Percentiles rank a stretch among this genome's conserved stretches.
phyloP scores from a whole-genome alignment of 345 rosid species.

The Linum tenue region DNA sequence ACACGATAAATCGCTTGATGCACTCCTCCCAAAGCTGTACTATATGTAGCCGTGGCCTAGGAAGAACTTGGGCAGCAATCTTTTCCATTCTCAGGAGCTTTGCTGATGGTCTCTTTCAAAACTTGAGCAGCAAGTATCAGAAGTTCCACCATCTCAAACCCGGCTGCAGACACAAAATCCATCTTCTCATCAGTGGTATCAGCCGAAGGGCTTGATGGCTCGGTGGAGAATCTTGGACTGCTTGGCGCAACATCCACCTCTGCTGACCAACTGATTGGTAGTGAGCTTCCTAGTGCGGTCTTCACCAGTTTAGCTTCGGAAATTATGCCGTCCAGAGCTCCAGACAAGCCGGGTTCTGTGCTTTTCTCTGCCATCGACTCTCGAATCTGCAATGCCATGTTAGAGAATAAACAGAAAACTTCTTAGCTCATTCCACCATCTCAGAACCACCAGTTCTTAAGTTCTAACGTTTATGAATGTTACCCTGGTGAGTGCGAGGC shows the following conservation, averaged over 20 bases:
- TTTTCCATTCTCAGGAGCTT: conserved; percentile 13
- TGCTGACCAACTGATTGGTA: conserved; percentile 88
- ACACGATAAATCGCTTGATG: too few relatives aligned
- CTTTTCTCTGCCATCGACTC: conserved; percentile 34
- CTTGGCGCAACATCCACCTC: conserved; percentile 41
- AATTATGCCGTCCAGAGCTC: conserved; percentile 47
- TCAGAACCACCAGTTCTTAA: neutral
- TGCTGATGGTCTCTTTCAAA: conserved; percentile 31
- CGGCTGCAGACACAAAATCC: conserved; percentile 78
- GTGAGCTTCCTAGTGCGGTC: conserved; percentile 82
- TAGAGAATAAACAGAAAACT: neutral
- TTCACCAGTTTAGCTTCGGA: conserved; percentile 69
- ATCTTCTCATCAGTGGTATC: conserved; percentile 41
- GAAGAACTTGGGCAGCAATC: conserved; percentile 7
- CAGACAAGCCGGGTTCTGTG: conserved; percentile 20
- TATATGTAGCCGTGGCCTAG: neutral
- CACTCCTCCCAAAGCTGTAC: neutral
- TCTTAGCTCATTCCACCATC: conserved; percentile 5
- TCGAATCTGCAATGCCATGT: conserved; percentile 40
- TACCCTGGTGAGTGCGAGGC: conserved; percentile 71
- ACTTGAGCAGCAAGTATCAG: conserved; percentile 65
- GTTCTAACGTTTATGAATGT: neutral
- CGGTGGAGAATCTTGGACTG: conserved; percentile 18
- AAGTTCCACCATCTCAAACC: conserved; percentile 96
- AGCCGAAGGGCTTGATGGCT: conserved; percentile 9